Conservation (phyloP, 2,329 filamentous ascomycete genomes). For the Fusarium liriodendri region DNA sequence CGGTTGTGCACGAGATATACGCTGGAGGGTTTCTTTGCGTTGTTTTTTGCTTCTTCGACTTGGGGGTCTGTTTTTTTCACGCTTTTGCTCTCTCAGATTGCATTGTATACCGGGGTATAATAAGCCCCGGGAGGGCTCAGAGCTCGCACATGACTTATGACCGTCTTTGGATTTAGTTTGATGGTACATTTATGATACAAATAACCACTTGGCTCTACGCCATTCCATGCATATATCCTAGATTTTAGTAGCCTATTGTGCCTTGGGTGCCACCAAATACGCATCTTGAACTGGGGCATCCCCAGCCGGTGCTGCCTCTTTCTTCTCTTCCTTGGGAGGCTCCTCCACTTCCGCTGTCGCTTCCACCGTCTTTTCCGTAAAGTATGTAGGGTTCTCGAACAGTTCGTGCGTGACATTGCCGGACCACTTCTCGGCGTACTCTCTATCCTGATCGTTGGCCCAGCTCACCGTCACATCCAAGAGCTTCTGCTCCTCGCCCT, state of each 20-base stretch:
- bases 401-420: constrained; percentile 64
- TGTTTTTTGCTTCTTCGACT: constrained; percentile 11
- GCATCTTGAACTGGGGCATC: background rate
- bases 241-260: background rate
- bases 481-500: constrained; percentile 42
- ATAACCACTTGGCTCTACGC: constrained; percentile 39
- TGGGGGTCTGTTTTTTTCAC: constrained; percentile 1
- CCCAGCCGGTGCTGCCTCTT: background rate
- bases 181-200: constrained; percentile 47
- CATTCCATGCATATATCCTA: constrained; percentile 30
- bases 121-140: background rate
- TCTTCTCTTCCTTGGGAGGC: background rate
- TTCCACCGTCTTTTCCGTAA: constrained; percentile 25
- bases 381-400: constrained; percentile 46
- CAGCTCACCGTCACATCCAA: constrained; percentile 62
- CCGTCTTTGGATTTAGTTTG: constrained; percentile 38
- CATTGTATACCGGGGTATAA: constrained; percentile 14
- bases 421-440: constrained; percentile 62
- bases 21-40: constrained; percentile 13
- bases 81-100: constrained; percentile 25
- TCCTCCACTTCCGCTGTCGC: constrained; percentile 16
- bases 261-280: background rate
- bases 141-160: constrained; percentile 31
- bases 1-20: background rate
- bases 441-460: constrained; percentile 60